A percentile compares a stretch with the other conserved stretches of the same genome.
Evolutionary conservation across 192 early-diverging fungal genomes (phyloP).

Genomic region (Coemansia sp.): DNA sequence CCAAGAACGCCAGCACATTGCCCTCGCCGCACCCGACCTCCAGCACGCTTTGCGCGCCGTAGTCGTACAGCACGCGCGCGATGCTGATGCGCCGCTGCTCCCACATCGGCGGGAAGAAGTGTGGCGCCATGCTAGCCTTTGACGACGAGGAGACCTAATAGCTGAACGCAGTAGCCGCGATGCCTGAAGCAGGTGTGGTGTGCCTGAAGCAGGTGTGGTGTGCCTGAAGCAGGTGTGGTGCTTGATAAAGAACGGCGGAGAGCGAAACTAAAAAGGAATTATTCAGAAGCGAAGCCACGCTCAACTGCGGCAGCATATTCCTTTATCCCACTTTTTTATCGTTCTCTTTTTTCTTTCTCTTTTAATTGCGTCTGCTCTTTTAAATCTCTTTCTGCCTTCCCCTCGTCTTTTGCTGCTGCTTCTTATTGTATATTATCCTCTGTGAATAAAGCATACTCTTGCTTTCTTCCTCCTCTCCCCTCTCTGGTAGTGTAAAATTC

Average conservation of each 20-base stretch:
- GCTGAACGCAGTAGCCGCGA: background rate
- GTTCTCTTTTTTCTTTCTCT: background rate
- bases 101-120: slow-evolving; percentile 75
- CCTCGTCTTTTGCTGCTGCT: background rate
- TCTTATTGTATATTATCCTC: slow-evolving; percentile 6
- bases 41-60: slow-evolving; percentile 62
- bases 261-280: too few relatives aligned
- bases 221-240: too few relatives aligned
- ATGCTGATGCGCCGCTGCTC: slow-evolving; percentile 76
- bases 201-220: too few relatives aligned
- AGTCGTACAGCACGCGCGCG: slow-evolving; percentile 53
- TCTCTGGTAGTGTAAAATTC: too few relatives aligned
- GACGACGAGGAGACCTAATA: background rate
- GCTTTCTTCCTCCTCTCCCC: background rate
- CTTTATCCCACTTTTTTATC: background rate
- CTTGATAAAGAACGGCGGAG: too few relatives aligned
- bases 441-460: slow-evolving; percentile 3
- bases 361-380: background rate
- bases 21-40: slow-evolving; percentile 92
- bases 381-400: background rate
- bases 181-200: too few relatives aligned
- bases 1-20: slow-evolving; percentile 67
- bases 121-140: slow-evolving; percentile 23
- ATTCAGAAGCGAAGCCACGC: too few relatives aligned
- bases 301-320: background rate